These are phyloP conservation scores for Geosmithia flava DNA, from an alignment of 2,329 filamentous ascomycete genomes.

Conservation along the genomic window DNA sequence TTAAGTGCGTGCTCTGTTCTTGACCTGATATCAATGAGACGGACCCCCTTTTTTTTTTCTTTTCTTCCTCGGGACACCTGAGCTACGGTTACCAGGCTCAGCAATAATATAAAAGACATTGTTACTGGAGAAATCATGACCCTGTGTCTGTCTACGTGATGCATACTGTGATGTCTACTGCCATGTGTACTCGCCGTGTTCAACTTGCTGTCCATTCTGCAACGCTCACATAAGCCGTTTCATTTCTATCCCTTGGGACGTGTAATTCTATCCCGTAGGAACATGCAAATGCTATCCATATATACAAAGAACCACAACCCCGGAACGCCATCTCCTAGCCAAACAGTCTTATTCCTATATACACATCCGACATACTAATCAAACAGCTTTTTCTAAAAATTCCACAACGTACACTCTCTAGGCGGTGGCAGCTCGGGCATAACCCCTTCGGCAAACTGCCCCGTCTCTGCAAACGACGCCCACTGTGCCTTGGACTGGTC, in stretches of 20 bases:
- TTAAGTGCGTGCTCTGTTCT: constrained; percentile 28
- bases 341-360: background rate
- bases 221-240: too few species aligned
- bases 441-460: constrained; percentile 54
- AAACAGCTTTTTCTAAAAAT: constrained; percentile 37
- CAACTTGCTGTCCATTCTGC: too few species aligned
- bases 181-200: too few species aligned
- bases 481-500: constrained; percentile 52
- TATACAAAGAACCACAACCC: background rate
- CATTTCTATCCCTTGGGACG: background rate
- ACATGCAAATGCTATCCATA: background rate
- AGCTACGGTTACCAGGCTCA: constrained; percentile 4
- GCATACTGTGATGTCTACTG: background rate
- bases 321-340: background rate
- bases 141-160: background rate
- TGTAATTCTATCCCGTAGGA: background rate
- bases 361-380: background rate
- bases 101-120: constrained; percentile 6
- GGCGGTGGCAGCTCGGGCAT: constrained; percentile 72
- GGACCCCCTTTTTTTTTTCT: background rate
- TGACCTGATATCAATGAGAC: background rate
- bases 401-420: constrained; percentile 62
- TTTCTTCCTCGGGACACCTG: background rate
- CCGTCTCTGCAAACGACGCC: constrained; percentile 48
- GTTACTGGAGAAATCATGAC: background rate